Conservation (phyloP, 2,329 filamentous ascomycete species). For the Talaromyces sp. region DNA sequence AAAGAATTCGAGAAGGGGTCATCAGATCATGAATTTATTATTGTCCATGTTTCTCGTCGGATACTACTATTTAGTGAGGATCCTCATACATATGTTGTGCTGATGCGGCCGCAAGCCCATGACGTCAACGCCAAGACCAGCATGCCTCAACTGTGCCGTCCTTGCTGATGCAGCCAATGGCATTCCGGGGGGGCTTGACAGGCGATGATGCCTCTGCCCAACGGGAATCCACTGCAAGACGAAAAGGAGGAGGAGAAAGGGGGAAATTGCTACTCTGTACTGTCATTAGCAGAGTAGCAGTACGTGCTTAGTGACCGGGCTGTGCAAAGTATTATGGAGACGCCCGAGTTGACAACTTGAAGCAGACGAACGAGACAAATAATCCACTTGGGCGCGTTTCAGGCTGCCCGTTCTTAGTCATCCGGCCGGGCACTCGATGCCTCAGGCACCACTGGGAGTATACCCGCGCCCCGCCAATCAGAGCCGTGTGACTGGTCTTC, state of each 20-base stretch:
- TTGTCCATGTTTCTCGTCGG: too few relatives aligned
- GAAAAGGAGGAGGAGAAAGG: not conserved
- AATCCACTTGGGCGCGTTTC: not conserved
- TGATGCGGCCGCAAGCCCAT: not conserved
- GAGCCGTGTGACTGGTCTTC: not conserved
- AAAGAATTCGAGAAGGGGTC: not conserved
- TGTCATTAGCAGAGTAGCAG: too few relatives aligned
- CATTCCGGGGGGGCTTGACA: not conserved
- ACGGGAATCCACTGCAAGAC: too few relatives aligned
- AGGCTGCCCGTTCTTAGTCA: not conserved
- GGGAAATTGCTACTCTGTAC: too few relatives aligned
- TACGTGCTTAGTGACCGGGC: not conserved
- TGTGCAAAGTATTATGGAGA: not conserved
- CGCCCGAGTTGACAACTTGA: too few relatives aligned
- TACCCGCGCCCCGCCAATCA: not conserved
- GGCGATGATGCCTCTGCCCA: not conserved
- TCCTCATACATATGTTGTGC: too few relatives aligned
- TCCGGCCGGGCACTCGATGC: not conserved
- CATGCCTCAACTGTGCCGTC: not conserved
- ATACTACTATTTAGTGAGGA: too few relatives aligned
- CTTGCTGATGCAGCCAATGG: not conserved
- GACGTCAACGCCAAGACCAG: not conserved
- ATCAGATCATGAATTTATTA: too few relatives aligned
- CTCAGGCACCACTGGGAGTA: not conserved
- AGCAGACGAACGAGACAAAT: not conserved